phyloP scores from a whole-genome alignment of 2,329 filamentous ascomycete species.

The Pseudogymnoascus sp. region DNA sequence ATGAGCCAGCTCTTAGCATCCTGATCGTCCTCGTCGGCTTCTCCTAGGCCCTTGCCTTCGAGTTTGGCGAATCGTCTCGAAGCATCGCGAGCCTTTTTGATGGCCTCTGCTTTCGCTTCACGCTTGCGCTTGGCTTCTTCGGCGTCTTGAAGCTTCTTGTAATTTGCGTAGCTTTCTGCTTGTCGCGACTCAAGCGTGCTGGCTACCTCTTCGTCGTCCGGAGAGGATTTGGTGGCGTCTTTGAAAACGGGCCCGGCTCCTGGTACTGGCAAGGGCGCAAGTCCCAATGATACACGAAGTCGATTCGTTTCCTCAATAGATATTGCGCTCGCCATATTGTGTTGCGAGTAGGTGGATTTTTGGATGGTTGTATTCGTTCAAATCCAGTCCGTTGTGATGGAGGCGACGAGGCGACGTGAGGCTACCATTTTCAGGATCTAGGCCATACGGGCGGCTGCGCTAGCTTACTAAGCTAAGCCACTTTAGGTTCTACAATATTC shows the following conservation, averaged over 20 bases:
- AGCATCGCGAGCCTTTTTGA: conserved; percentile 79
- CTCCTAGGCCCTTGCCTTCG: conserved; percentile 76
- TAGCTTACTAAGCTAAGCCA: conserved; percentile 12
- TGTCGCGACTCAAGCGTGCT: conserved; percentile 80
- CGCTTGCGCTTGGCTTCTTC: conserved; percentile 70
- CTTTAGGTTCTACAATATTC: conserved; percentile 14
- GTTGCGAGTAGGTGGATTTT: not conserved
- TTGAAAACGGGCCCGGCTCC: conserved; percentile 57
- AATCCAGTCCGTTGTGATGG: not conserved
- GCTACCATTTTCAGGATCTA: not conserved
- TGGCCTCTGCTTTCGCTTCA: conserved; percentile 70
- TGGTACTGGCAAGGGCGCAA: conserved; percentile 81
- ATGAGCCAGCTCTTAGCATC: conserved; percentile 83
- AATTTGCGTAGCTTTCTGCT: conserved; percentile 67
- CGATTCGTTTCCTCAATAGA: conserved; percentile 92
- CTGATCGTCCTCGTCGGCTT: conserved; percentile 56
- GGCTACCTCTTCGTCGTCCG: conserved; percentile 58
- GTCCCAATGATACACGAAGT: conserved; percentile 77
- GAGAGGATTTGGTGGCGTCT: conserved; percentile 27
- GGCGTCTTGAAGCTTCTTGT: conserved; percentile 53
- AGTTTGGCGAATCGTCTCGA: conserved; percentile 68
- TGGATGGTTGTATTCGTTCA: not conserved
- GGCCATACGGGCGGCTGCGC: not conserved
- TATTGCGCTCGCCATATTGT: conserved; percentile 46
- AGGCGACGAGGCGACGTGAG: conserved; percentile 2